phyloP scores from a whole-genome alignment of 345 rosid genomes.

The Trapa incisa region DNA sequence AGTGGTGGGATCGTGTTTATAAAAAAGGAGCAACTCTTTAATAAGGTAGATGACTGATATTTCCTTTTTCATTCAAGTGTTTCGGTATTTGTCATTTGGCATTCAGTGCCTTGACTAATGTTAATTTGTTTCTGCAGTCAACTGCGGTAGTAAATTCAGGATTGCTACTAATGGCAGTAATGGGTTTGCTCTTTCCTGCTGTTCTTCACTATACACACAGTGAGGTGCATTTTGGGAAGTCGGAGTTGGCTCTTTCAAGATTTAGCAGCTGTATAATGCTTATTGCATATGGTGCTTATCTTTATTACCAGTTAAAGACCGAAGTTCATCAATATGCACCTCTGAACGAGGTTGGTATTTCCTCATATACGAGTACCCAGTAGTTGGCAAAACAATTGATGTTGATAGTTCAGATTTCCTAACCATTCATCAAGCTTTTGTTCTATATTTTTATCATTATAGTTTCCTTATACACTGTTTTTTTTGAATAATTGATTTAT shows the following conservation, averaged over 20 bases:
- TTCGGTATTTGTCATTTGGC: constrained; percentile 3
- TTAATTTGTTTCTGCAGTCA: constrained; percentile 42
- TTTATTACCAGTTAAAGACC: constrained; percentile 63
- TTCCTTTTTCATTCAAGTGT: background rate
- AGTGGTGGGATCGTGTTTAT: constrained; percentile 62
- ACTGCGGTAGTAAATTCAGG: constrained; percentile 74
- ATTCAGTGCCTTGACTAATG: constrained; percentile 15
- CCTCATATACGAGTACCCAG: too few species aligned
- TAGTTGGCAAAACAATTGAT: too few species aligned
- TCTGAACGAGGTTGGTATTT: constrained; percentile 39
- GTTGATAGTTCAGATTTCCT: too few species aligned
- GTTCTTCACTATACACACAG: constrained; percentile 81
- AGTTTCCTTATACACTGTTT: too few species aligned
- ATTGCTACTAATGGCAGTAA: constrained; percentile 87
- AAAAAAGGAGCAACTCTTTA: constrained; percentile 66
- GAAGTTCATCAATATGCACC: constrained; percentile 40
- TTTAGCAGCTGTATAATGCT: constrained; percentile 94
- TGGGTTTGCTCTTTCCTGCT: constrained; percentile 91
- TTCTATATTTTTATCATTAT: too few species aligned
- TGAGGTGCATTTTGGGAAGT: constrained; percentile 71
- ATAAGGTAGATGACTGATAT: constrained; percentile 37
- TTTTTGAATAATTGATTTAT: too few species aligned
- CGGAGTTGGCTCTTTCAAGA: constrained; percentile 91
- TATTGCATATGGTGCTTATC: constrained; percentile 71
- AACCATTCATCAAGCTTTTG: background rate